phyloP scores from a whole-genome alignment of 768 basidiomycete genomes.

The button mushroom (Agaricus bisporus) region DNA sequence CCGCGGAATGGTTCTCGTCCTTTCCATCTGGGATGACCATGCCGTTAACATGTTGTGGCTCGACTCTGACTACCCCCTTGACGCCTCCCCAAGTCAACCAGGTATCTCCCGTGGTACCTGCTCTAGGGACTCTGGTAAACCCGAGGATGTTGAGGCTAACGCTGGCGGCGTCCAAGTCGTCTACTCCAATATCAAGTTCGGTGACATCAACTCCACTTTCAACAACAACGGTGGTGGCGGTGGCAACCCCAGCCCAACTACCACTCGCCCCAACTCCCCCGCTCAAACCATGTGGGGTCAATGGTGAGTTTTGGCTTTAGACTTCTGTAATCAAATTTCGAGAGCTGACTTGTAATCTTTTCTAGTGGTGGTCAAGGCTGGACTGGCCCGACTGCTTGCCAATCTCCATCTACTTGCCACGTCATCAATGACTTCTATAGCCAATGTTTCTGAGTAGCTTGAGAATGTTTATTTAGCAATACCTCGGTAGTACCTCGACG shows the following conservation, averaged over 20 bases:
- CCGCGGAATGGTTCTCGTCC: constrained; percentile 42
- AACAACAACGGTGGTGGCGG: background rate
- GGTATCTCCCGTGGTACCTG: constrained; percentile 8
- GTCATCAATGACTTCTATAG: constrained; percentile 8
- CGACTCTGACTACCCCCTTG: constrained; percentile 41
- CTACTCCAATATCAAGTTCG: constrained; percentile 21
- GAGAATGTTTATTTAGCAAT: too few relatives aligned
- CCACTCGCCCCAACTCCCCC: background rate
- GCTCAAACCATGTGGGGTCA: constrained; percentile 6
- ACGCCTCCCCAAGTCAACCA: constrained; percentile 10
- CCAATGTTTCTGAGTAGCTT: constrained; percentile 9
- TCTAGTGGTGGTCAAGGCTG: constrained; percentile 14
- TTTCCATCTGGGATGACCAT: constrained; percentile 52
- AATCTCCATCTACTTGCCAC: constrained; percentile 7
- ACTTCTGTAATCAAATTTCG: background rate
- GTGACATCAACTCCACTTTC: constrained; percentile 15
- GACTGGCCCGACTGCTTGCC: constrained; percentile 11
- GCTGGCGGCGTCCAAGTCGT: constrained; percentile 15
- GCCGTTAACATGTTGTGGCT: constrained; percentile 52
- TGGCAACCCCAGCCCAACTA: background rate
- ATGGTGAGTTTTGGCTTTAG: background rate
- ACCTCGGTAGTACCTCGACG: too few relatives aligned
- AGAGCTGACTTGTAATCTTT: background rate
- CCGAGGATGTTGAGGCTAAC: constrained; percentile 12
- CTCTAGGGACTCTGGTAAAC: constrained; percentile 18